Base-by-base conservation (phyloP, 208 protist genomes). In the Acanthamoeba triangularis region DNA sequence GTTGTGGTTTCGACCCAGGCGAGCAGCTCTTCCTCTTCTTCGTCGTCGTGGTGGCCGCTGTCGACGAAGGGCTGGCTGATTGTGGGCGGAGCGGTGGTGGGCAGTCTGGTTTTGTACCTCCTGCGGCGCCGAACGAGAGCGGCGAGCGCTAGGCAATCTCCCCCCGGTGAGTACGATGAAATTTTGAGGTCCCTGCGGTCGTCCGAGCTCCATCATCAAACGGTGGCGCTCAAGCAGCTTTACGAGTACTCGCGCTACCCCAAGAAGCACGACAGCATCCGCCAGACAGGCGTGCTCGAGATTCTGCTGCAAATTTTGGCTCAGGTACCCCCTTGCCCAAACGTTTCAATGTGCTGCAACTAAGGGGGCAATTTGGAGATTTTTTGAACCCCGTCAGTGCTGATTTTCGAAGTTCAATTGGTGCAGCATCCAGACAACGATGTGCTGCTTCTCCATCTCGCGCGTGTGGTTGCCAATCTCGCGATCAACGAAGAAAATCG, bases 391-490 rank as follows among this genome's bases (percentile, higher is more conserved):
- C 52, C 52, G 13, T 59, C 0, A 74, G 13, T 14, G 37, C 14
- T 41, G 37, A 78, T 84, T 54, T 52, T 52, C 54, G 16, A 33
- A 20, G 11, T 7, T 33, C 16, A 74, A n/a, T 28, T n/a, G 10
- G 11, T 88, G 3, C 33, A 88, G 80, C 80, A 88, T 63, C 80
- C 80, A 16, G 80, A 88, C 14, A 88, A 63, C 80, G 80, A 88
- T 25, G 49, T 63, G 23, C n/a, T 88, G 25, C 80, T 88, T 10
- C 80, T 88, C 14, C 80, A 88, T 25, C 80, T 88, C n/a, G 28
- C 80, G 11, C 80, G 80, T n/a, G 80, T 88, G n/a, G 80, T 88
- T 10, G 80, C 80, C n/a, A 88, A 88, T 88, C 52, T 88, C n/a
- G 80, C 80, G 10, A 88, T 88, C 80, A 88, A 88, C 49, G 18